Evolutionary conservation across 495 filamentous ascomycete species (phyloP), one percentile per base, ranked within the genome.

Genomic region (Tuber borchii): DNA sequence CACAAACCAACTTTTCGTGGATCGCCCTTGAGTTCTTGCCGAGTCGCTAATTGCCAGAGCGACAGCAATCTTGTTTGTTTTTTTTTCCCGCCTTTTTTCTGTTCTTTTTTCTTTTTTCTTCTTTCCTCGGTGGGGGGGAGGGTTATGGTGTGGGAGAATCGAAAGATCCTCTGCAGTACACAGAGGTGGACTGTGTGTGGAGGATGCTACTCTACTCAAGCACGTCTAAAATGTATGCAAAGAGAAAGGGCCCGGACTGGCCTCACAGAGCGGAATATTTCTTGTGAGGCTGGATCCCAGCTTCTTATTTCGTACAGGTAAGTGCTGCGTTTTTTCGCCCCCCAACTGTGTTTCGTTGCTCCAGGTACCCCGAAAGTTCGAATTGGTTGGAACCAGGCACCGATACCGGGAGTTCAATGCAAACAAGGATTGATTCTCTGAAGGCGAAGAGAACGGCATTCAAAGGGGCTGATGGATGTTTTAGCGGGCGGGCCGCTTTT

Each of bases 401-500:
- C 71, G 44, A 71, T 70, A 73, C 43, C 71, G 44, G 68, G 61
- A 70, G 75, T 43, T 68, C 76, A 75, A 77, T 76, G 71, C 26
- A 34, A 65, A 45, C 74, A 77, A 77, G 75, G 70, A 70, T 34
- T 34, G 46, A 72, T 77, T 77, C 76, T 44, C 75, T 22, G 70
- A 72, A 65, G 56, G 17, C 56, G 26, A 65, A 65, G 31, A 34
- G 26, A 31, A 65, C 34, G 56, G 6, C 31, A 65, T 34, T 17
- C 56, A 34, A 65, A 34, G 56, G 14, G 56, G 56, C n/a, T 65
- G 56, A 65, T 34, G 75, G 76, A 73, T 48, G 70, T 61, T 48
- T 56, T 56, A 39, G 74, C 70, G 76, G 73, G 77, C 56, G 79
- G 73, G 73, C 77, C 73, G 44, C 72, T 79, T 75, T 76, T 68